A percentile compares a stretch with the other conserved stretches of the same genome.
These are phyloP conservation scores for Neonectria faginata DNA, from an alignment of 2,329 filamentous ascomycete genomes.

Conservation along the genomic window DNA sequence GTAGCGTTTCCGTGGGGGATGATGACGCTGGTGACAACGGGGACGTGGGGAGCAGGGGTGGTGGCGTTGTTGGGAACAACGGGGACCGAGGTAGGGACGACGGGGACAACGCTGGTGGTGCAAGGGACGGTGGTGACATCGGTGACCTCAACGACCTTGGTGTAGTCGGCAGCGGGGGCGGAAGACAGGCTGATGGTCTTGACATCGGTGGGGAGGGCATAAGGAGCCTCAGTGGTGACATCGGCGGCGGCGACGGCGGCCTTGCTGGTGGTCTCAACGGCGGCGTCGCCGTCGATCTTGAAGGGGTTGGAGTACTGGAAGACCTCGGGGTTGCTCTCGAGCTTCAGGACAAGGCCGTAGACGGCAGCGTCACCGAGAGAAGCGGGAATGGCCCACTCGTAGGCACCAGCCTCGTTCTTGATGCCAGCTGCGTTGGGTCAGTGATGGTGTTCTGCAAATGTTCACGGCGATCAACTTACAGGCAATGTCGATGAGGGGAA, in stretches of 20 bases:
- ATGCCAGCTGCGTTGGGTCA: constrained; percentile 56
- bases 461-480: constrained; percentile 54
- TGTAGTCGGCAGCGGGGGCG: constrained; percentile 32
- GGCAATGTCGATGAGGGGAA: constrained; percentile 57
- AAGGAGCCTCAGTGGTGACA: constrained; percentile 38
- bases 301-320: constrained; percentile 76
- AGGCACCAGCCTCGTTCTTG: constrained; percentile 58
- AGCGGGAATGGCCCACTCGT: constrained; percentile 63
- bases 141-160: constrained; percentile 40
- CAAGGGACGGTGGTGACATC: constrained; percentile 40
- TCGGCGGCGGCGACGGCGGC: constrained; percentile 36
- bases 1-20: constrained; percentile 12
- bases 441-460: neutral
- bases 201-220: constrained; percentile 43
- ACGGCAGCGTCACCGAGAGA: constrained; percentile 58
- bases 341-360: constrained; percentile 69
- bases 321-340: constrained; percentile 58
- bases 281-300: constrained; percentile 56
- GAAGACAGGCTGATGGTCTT: constrained; percentile 48
- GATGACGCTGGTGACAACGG: constrained; percentile 36
- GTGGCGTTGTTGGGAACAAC: neutral
- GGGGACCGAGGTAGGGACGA: constrained; percentile 28
- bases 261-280: constrained; percentile 32
- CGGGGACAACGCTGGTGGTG: constrained; percentile 33
- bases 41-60: constrained; percentile 20